Evolutionary conservation across 2,329 filamentous ascomycete genomes (phyloP).

Genomic region (Sporothrix dimorphospora): DNA sequence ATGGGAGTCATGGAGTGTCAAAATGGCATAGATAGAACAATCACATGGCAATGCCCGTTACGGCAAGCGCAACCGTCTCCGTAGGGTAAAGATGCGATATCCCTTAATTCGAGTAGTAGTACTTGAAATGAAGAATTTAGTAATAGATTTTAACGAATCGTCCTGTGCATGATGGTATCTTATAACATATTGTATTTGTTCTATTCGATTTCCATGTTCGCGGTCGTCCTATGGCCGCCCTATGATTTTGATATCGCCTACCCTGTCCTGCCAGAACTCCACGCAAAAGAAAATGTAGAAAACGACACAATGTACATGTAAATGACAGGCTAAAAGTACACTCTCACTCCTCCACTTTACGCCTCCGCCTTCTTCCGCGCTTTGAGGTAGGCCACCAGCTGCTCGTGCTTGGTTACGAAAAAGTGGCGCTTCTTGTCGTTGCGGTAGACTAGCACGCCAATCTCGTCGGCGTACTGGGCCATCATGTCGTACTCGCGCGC

Average conservation of each 20-base stretch:
- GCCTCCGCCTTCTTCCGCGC: conserved; percentile 58
- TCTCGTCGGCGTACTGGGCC: conserved; percentile 80
- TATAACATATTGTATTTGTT: neutral
- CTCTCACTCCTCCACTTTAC: neutral
- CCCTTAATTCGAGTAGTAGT: too few species aligned
- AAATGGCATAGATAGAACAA: too few species aligned
- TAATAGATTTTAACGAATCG: too few species aligned
- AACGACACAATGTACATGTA: neutral
- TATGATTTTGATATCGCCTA: neutral
- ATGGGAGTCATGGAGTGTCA: too few species aligned
- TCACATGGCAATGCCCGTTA: too few species aligned
- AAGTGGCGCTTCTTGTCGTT: conserved; percentile 80
- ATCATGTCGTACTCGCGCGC: conserved; percentile 71
- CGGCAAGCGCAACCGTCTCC: too few species aligned
- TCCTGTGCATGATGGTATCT: neutral
- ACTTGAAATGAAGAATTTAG: too few species aligned
- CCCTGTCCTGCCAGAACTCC: neutral
- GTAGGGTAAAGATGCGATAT: too few species aligned
- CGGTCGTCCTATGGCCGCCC: neutral
- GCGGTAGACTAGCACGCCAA: conserved; percentile 88
- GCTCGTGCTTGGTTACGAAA: conserved; percentile 89
- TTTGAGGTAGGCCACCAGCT: conserved; percentile 79
- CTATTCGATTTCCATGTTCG: neutral
- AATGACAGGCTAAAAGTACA: neutral
- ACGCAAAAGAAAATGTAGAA: neutral